A percentile compares a stretch with the other conserved stretches of the same genome.
Evolutionary conservation across 2,329 filamentous ascomycete genomes (phyloP).

Genomic region (Erysiphe pulchra): DNA sequence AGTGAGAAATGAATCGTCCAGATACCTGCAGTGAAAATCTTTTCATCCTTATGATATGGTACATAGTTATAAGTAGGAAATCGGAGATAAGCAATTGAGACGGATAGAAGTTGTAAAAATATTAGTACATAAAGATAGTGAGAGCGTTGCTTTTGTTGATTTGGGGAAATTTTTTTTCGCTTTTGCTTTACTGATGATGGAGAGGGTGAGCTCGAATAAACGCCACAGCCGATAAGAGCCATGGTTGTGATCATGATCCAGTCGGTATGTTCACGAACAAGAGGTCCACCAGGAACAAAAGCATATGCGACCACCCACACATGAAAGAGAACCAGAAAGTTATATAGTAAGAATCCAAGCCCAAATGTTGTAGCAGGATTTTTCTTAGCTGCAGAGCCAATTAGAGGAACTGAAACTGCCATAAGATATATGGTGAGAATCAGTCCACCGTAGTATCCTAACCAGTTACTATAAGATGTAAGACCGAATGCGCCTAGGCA

Average conservation of each 20-base stretch:
- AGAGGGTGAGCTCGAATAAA: constrained; percentile 40
- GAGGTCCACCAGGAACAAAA: constrained; percentile 80
- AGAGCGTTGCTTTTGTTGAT: constrained; percentile 23
- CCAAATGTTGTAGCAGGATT: constrained; percentile 63
- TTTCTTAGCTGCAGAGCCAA: constrained; percentile 51
- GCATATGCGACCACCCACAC: constrained; percentile 97
- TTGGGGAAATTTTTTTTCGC: constrained; percentile 15
- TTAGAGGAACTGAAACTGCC: constrained; percentile 50
- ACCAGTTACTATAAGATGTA: constrained; percentile 59
- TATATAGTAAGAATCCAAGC: constrained; percentile 72
- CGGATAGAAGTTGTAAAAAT: constrained; percentile 55
- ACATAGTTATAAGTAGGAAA: constrained; percentile 84
- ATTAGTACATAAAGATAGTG: constrained; percentile 49
- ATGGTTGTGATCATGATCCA: constrained; percentile 83
- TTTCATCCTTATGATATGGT: constrained; percentile 69
- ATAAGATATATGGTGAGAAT: constrained; percentile 54
- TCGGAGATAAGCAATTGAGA: constrained; percentile 61
- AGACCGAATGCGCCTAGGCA: constrained; percentile 54
- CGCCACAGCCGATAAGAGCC: constrained; percentile 58
- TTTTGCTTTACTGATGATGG: constrained; percentile 14
- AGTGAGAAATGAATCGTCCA: constrained; percentile 98
- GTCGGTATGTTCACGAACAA: constrained; percentile 83
- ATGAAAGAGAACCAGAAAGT: constrained; percentile 86
- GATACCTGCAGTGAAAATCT: constrained; percentile 77
- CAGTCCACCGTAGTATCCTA: constrained; percentile 67